Percentiles rank a stretch among this genome's conserved stretches.
These are phyloP conservation scores for Antitrichia curtipendula DNA, from an alignment of 225 moss, liverwort and hornwort species.

Conservation along the genomic window DNA sequence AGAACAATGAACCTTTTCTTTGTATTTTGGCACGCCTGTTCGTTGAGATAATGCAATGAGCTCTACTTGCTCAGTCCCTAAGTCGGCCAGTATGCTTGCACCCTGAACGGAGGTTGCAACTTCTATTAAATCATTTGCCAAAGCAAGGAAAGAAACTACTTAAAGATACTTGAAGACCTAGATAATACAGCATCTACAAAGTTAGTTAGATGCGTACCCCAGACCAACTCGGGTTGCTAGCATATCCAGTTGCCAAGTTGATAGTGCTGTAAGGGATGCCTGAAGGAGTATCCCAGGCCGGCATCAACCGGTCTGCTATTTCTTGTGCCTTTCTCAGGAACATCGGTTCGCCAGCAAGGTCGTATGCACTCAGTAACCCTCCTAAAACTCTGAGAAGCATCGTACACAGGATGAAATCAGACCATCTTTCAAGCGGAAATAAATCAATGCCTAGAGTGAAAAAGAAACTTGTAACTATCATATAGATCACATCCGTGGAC, in stretches of 20 bases:
- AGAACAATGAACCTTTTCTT: conserved; percentile 46
- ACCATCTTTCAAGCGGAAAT: background rate
- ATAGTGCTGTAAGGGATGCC: conserved; percentile 77
- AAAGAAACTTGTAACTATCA: background rate
- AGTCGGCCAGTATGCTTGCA: conserved; percentile 74
- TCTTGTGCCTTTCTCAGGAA: conserved; percentile 75
- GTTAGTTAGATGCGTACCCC: conserved; percentile 30
- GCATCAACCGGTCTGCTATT: conserved; percentile 75
- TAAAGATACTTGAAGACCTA: background rate
- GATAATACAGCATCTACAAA: background rate
- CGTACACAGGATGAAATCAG: background rate
- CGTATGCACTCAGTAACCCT: conserved; percentile 84
- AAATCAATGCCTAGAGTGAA: background rate
- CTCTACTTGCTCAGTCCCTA: conserved; percentile 90
- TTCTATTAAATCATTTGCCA: background rate
- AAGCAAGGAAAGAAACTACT: background rate
- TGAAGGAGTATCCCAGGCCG: conserved; percentile 69
- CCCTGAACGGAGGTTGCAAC: conserved; percentile 25
- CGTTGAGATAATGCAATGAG: conserved; percentile 78
- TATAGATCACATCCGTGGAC: background rate
- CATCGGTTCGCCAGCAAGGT: conserved; percentile 65
- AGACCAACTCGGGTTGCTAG: conserved; percentile 66
- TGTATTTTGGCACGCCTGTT: conserved; percentile 73
- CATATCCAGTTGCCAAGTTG: conserved; percentile 58
- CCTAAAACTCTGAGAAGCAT: conserved; percentile 53